Conservation (phyloP, 2,329 filamentous ascomycete species). For the Xylaria sp. region DNA sequence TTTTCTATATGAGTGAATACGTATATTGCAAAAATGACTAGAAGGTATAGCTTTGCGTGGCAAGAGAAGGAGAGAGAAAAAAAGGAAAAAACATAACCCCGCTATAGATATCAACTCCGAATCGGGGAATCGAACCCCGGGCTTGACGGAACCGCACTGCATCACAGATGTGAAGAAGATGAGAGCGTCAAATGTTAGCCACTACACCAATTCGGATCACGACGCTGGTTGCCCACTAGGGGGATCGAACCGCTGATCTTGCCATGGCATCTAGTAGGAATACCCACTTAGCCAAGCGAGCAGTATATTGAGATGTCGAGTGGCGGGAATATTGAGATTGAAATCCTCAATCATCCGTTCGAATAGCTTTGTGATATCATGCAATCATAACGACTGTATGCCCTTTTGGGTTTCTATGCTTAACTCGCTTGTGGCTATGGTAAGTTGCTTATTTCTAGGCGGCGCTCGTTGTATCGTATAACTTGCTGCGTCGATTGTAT, state of each 20-base stretch:
- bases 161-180: constrained; percentile 3
- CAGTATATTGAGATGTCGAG: neutral
- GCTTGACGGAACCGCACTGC: constrained; percentile 39
- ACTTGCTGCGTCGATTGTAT: neutral
- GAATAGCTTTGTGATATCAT: neutral
- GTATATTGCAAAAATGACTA: too few relatives aligned
- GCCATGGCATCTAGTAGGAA: constrained; percentile 26
- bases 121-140: constrained; percentile 51
- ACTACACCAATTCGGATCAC: constrained; percentile 52
- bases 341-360: neutral
- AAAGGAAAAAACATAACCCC: constrained; percentile 45
- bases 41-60: neutral
- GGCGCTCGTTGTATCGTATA: too few relatives aligned
- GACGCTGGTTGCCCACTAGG: constrained; percentile 26
- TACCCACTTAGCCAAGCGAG: constrained; percentile 35
- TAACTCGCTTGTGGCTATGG: too few relatives aligned
- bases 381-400: neutral
- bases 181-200: constrained; percentile 52
- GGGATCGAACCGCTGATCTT: constrained; percentile 36
- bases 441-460: too few relatives aligned
- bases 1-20: too few relatives aligned
- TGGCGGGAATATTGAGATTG: neutral
- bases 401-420: too few relatives aligned
- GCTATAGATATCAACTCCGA: constrained; percentile 48
- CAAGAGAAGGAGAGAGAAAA: neutral